Evolutionary conservation across 257 asterid genomes (phyloP).

Genomic region (Solanum pimpinellifolium): DNA sequence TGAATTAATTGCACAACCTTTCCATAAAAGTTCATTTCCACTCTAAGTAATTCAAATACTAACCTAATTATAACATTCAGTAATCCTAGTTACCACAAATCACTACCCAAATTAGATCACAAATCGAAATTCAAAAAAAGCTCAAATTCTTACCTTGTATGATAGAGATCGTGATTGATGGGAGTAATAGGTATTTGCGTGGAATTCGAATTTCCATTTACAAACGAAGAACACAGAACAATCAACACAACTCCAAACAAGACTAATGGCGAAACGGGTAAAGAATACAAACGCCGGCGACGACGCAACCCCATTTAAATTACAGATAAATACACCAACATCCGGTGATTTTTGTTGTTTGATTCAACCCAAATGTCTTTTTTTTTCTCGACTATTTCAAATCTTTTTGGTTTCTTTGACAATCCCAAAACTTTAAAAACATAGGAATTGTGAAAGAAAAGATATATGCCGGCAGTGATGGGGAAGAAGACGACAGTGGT

Average conservation of each 20-base stretch:
- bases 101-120: background rate
- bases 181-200: conserved; percentile 38
- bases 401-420: background rate
- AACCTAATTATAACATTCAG: background rate
- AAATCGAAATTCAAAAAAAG: background rate
- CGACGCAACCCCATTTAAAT: background rate
- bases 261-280: background rate
- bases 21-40: background rate
- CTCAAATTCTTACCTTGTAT: conserved; percentile 40
- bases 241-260: background rate
- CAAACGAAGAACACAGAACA: conserved; percentile 3
- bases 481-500: background rate
- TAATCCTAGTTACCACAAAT: background rate
- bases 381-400: background rate
- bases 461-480: background rate
- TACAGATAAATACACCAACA: background rate
- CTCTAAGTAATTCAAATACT: background rate
- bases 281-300: background rate
- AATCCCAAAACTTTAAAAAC: background rate
- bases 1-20: background rate
- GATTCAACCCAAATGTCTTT: background rate
- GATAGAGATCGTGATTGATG: conserved; percentile 85
- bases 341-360: background rate
- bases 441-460: background rate
- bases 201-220: conserved; percentile 37